Base-by-base conservation (phyloP, 306 rosid species). In the Prunus mume region DNA sequence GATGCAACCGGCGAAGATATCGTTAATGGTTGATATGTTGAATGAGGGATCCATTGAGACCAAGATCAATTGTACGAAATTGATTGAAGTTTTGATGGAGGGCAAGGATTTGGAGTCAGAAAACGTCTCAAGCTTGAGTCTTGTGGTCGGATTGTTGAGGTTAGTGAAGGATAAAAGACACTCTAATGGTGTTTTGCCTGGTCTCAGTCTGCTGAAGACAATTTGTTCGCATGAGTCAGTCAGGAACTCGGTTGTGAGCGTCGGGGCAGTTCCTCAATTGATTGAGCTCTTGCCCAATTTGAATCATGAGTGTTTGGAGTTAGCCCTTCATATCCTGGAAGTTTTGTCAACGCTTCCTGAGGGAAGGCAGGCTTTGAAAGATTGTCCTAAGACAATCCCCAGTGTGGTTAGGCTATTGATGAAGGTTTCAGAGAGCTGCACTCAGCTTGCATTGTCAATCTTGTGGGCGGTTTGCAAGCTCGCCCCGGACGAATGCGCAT, bases 391-490 rank as follows among this genome's bases (percentile, higher is more conserved):
- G 30, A 84, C 88, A 34, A 87, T 92, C 47, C 90, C 90, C 3
- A 81, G 79, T 61, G 76, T 90, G 72, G 96, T 92, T 25, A 83
- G 83, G 64, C 73, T 92, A 10, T 58, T 92, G 87, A 88, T 92
- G 97, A 92, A 88, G 57, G 89, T 92, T 9, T 92, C 97, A 0
- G 97, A 92, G 84, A 88, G 81, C 30, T 90, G 96, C 75, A 92
- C 90, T 1, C 88, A 84, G 82, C 84, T 83, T 10, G 90, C 96
- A 0, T 68, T 92, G 75, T 88, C 96, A 2, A 84, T 92, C 67
- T 75, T 92, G 82, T 87, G 88, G 93, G 88, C 89, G n/a, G 87
- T 92, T 5, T 92, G 89, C 77, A 84, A 87, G 81, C 88, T 90
- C 17, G 90, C 90, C 13, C 97, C 97, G 0, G 91, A 88, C 3